Base-by-base conservation (phyloP, 1,284 basidiomycete species). In the Cryptococcus floricola region DNA sequence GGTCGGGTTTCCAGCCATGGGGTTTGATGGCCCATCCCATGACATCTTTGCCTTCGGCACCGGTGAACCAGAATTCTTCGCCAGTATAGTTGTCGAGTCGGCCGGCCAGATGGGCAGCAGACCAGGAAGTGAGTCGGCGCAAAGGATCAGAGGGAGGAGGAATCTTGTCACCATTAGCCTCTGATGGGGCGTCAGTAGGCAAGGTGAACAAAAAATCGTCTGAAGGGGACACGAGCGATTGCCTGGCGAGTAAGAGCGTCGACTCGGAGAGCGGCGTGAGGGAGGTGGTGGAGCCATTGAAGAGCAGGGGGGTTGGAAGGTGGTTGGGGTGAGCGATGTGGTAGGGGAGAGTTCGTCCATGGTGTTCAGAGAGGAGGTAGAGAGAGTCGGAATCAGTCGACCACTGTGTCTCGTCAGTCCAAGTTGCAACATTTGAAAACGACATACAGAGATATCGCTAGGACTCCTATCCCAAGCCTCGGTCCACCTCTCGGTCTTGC, bases 1-100 rank as follows among this genome's bases (percentile, higher is more conserved):
- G 82, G 13, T 81, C 82, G 49, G 80, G 73, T 65, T 83, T 81
- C 61, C 69, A 91, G 2, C 87, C 88, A 23, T 81, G 81, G 10
- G 92, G 93, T 65, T 86, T 90, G 58, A 92, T 62, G 16, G 84
- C 78, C 87, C 87, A 95, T 0, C 89, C 90, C 56, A 94, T 91
- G 19, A 95, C 85, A 47, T 81, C 73, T 66, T 81, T 83, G 13
- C 81, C 83, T 47, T 78, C 78, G 4, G 87, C 88, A 12, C 92
- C 92, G 54, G 84, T 81, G 78, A 93, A 95, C 85, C 86, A 91
- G 68, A 95, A 87, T 56, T 88, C 84, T 67, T 93, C 86, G 6
- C 86, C 87, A 7, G 75, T 62, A 70, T 86, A 85, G 1, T 76
- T 81, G 54, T 82, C 77, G 37, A 95, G 77, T 1, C 78, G 80